A percentile compares a stretch with the other conserved stretches of the same genome.
phyloP scores from a whole-genome alignment of 176 grass and related monocot species.

The Miscanthus lutarioriparius region DNA sequence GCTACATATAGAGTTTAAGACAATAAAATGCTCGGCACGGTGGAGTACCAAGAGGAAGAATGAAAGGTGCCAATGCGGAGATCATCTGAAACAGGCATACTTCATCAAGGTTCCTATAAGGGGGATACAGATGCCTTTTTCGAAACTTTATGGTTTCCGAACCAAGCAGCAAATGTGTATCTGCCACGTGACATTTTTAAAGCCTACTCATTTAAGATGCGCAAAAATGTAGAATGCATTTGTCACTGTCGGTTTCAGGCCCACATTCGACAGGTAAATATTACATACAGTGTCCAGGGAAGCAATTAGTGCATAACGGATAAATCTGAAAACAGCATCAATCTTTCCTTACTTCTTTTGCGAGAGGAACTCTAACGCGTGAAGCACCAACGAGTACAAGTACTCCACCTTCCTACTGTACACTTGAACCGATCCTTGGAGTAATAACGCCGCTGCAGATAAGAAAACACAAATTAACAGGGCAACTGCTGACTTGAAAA shows the following conservation, averaged over 20 bases:
- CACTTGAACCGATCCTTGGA: constrained; percentile 94
- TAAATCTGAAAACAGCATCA: constrained; percentile 1
- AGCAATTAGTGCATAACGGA: constrained; percentile 5
- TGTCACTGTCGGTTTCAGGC: constrained; percentile 19
- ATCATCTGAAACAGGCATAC: not conserved
- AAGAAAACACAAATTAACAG: constrained; percentile 19
- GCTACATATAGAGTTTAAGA: not conserved
- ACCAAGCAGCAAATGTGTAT: not conserved
- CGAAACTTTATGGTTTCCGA: not conserved
- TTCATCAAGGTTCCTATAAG: not conserved
- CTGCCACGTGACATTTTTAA: not conserved
- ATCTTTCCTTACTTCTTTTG: constrained; percentile 76
- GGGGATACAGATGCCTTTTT: not conserved
- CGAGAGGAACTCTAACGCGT: constrained; percentile 74
- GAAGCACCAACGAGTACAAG: constrained; percentile 84
- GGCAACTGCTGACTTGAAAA: not conserved
- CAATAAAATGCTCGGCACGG: not conserved
- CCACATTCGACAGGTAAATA: not conserved
- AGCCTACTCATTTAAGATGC: not conserved
- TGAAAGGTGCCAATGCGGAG: not conserved
- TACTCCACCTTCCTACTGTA: constrained; percentile 97
- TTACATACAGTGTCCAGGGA: not conserved
- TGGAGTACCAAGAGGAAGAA: not conserved
- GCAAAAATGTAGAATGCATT: not conserved
- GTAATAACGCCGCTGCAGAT: constrained; percentile 72